Conservation (phyloP, 2,329 filamentous ascomycete genomes). For the Epichloe uncinata region DNA sequence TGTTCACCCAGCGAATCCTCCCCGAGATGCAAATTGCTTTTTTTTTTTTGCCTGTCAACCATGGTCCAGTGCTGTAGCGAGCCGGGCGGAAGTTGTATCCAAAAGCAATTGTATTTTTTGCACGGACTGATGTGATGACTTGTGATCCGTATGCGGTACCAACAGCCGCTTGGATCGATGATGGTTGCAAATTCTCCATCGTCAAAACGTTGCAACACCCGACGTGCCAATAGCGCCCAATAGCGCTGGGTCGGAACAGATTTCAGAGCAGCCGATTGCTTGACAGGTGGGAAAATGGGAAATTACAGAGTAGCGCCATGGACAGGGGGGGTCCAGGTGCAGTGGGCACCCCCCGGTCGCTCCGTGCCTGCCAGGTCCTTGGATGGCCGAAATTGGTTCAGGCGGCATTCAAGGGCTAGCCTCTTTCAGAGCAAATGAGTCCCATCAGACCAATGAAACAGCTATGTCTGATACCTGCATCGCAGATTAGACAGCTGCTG, state of each 20-base stretch:
- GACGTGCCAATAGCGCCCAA: too few relatives aligned
- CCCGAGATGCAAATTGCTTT: too few relatives aligned
- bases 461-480: not conserved
- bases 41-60: too few relatives aligned
- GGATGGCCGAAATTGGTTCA: not conserved
- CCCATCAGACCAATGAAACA: not conserved
- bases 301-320: conserved; percentile 8
- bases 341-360: too few relatives aligned
- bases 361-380: not conserved
- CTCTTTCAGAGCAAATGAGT: not conserved
- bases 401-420: not conserved
- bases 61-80: too few relatives aligned
- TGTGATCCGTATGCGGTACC: too few relatives aligned
- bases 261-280: not conserved
- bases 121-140: too few relatives aligned
- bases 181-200: too few relatives aligned
- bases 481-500: not conserved
- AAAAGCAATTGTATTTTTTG: too few relatives aligned
- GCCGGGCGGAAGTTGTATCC: too few relatives aligned
- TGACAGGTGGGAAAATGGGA: conserved; percentile 8
- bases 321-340: conserved; percentile 5
- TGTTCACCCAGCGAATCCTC: too few relatives aligned
- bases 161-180: too few relatives aligned
- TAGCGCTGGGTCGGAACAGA: not conserved
- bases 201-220: not conserved